Conservation (phyloP, 1,284 basidiomycete genomes). For the Omphalotus olearius region DNA sequence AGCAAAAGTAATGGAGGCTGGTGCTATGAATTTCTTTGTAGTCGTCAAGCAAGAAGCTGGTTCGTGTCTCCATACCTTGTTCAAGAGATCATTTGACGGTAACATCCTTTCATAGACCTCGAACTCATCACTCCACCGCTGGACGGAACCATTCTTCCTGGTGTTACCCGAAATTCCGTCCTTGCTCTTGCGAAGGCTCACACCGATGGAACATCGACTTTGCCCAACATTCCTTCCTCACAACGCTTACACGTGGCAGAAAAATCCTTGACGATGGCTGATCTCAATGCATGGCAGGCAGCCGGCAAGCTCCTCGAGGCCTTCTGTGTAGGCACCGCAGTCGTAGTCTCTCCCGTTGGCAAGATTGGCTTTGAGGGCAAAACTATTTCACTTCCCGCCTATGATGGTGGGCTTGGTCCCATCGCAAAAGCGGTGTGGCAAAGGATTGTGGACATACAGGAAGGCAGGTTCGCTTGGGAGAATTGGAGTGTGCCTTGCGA, state of each 20-base stretch:
- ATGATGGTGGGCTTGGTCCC: conserved; percentile 44
- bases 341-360: conserved; percentile 55
- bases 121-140: conserved; percentile 73
- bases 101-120: conserved; percentile 33
- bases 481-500: conserved; percentile 48
- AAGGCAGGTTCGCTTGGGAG: conserved; percentile 51
- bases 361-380: conserved; percentile 48
- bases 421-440: conserved; percentile 54
- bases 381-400: conserved; percentile 38
- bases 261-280: conserved; percentile 55
- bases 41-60: conserved; percentile 43
- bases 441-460: conserved; percentile 60
- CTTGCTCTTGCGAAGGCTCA: conserved; percentile 56
- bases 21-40: conserved; percentile 72
- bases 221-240: conserved; percentile 36
- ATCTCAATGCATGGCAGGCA: conserved; percentile 46
- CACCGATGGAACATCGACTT: conserved; percentile 25
- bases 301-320: conserved; percentile 60
- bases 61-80: conserved; percentile 16
- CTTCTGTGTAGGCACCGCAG: conserved; percentile 74
- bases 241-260: conserved; percentile 52
- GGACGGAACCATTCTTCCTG: conserved; percentile 72
- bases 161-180: conserved; percentile 73
- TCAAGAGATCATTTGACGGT: not conserved
- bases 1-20: conserved; percentile 44